These are phyloP conservation scores for Pelargonium cotyledonis DNA, from an alignment of 441 rosid genomes.

Conservation along the genomic window DNA sequence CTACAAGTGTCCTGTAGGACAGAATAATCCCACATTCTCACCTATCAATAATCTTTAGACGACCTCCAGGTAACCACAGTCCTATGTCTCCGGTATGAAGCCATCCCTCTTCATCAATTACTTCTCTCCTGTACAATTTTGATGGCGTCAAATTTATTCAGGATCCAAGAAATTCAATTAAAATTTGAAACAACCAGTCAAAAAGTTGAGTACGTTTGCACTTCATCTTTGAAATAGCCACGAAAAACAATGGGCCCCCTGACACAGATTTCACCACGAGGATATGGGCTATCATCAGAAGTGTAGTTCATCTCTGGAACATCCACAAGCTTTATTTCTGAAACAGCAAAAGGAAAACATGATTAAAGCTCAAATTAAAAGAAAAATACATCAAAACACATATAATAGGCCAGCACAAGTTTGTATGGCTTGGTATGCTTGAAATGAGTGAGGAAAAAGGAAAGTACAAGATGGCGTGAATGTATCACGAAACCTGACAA, in stretches of 20 bases:
- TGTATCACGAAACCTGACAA: neutral
- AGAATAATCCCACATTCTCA: conserved; percentile 45
- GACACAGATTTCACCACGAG: conserved; percentile 96
- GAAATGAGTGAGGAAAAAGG: neutral
- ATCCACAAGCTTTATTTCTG: conserved; percentile 96
- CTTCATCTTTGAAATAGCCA: conserved; percentile 93
- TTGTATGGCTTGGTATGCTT: neutral
- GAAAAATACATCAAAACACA: conserved; percentile 2
- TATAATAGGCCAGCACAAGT: neutral
- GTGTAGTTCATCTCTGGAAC: conserved; percentile 97
- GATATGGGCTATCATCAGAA: conserved; percentile 78
- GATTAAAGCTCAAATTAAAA: conserved; percentile 8
- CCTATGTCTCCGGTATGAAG: conserved; percentile 96
- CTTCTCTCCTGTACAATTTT: conserved; percentile 67
- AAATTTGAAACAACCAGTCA: conserved; percentile 13
- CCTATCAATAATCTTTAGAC: conserved; percentile 94
- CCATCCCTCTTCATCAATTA: conserved; percentile 89
- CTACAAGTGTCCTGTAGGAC: conserved; percentile 10
- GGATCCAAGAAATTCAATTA: conserved; percentile 11
- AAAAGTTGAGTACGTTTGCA: conserved; percentile 58
- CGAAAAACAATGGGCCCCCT: conserved; percentile 82
- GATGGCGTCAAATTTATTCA: conserved; percentile 12
- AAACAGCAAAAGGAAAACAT: conserved; percentile 22
- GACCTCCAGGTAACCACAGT: conserved; percentile 88
- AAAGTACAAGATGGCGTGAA: neutral